Percentiles rank a stretch among this genome's conserved stretches.
Conservation (phyloP, 495 filamentous ascomycete species). For the Umbilicaria muhlenbergii region DNA sequence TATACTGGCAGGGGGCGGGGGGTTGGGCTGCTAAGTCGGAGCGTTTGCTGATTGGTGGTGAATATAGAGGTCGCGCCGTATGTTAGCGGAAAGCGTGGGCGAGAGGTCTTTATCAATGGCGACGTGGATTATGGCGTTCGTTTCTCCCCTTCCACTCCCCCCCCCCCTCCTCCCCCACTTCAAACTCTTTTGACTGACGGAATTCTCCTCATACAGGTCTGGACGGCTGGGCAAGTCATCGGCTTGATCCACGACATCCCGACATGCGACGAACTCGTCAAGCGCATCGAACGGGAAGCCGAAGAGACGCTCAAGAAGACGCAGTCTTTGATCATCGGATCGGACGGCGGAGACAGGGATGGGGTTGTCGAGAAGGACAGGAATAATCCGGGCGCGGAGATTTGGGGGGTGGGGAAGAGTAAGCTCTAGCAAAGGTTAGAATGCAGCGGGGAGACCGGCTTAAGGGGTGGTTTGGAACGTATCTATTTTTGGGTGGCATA, state of each 20-base stretch:
- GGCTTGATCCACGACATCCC: slow-evolving; percentile 56
- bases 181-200: neutral
- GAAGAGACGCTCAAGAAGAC: slow-evolving; percentile 30
- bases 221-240: slow-evolving; percentile 59
- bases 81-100: slow-evolving; percentile 83
- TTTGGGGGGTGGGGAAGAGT: slow-evolving; percentile 26
- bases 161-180: neutral
- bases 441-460: neutral
- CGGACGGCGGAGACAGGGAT: neutral
- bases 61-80: slow-evolving; percentile 59
- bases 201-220: slow-evolving; percentile 31
- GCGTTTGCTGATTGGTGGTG: too few relatives aligned
- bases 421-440: slow-evolving; percentile 13
- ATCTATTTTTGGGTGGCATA: slow-evolving; percentile 20
- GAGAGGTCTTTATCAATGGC: slow-evolving; percentile 83
- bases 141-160: slow-evolving; percentile 8
- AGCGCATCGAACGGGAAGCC: slow-evolving; percentile 50
- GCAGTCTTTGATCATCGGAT: slow-evolving; percentile 17
- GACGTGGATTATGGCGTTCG: slow-evolving; percentile 81
- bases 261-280: slow-evolving; percentile 40
- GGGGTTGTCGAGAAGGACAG: slow-evolving; percentile 7
- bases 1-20: too few relatives aligned
- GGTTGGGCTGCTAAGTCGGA: too few relatives aligned
- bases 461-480: slow-evolving; percentile 26
- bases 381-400: slow-evolving; percentile 23